Evolutionary conservation across 768 basidiomycete genomes (phyloP).

Genomic region (Leucocoprinus leucothites): DNA sequence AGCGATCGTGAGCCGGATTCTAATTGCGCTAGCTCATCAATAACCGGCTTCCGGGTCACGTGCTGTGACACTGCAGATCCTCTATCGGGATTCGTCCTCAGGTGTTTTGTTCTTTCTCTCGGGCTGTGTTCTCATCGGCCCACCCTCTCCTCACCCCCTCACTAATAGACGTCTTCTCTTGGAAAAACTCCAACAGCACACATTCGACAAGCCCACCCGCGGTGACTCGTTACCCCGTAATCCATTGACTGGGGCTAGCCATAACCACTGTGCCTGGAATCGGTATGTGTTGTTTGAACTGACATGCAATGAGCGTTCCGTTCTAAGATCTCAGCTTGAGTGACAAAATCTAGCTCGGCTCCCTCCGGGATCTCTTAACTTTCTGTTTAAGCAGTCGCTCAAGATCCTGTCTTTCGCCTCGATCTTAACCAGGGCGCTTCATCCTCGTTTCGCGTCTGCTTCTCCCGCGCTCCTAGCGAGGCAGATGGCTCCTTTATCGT

Average conservation of each 20-base stretch:
- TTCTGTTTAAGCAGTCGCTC: neutral
- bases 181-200: neutral
- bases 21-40: neutral
- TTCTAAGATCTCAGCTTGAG: neutral
- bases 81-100: no score
- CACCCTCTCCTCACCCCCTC: neutral
- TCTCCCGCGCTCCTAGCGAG: no score
- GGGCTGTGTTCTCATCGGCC: constrained; percentile 4
- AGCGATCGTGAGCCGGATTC: neutral
- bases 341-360: neutral
- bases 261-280: neutral
- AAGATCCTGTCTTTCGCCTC: neutral
- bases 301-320: neutral
- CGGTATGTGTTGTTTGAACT: neutral
- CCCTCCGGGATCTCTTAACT: neutral
- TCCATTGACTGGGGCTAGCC: neutral
- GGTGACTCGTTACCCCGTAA: neutral
- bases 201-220: neutral
- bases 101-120: no score
- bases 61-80: neutral
- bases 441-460: no score
- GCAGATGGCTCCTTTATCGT: no score
- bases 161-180: neutral
- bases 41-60: neutral
- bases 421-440: neutral